Evolutionary conservation across 2,329 filamentous ascomycete genomes (phyloP), one percentile per base, ranked within the genome.

Genomic region (Diaporthe nobilis): DNA sequence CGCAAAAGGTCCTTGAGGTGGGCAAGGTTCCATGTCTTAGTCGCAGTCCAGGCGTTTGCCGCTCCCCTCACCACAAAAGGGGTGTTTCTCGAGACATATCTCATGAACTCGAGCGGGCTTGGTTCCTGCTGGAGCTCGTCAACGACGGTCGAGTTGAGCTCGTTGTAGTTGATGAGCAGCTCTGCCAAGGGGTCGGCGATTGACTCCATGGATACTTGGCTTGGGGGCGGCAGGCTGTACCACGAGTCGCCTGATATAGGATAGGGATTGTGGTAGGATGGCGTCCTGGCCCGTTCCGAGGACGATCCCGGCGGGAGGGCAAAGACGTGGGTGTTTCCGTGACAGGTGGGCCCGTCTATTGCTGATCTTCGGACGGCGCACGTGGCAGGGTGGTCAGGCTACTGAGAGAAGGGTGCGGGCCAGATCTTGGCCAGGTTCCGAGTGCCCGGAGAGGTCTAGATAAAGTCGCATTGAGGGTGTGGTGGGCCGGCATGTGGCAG

Each of bases 41-140:
- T 86, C 0, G 94, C 93, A 53, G 86, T 85, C 93, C 94, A 96
- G 49, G 87, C 83, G 0, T 81, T 81, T 1, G 93, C 93, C 4
- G 88, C 93, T 12, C 88, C 85, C 51, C 93, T 88, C 39, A 96
- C 86, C 3, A 96, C 90, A 79, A 96, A 96, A 0, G 94, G 94
- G 1, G 91, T 89, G 81, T 96, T 97, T 49, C 87, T 88, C 22
- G 93, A 89, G 28, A 96, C 94, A 83, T 92, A 93, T 80, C 93
- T 90, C 91, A 95, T 93, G 82, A 96, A 96, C 81, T 96, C 93
- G 8, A 97, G 88, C 0, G 94, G 90, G 39, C 92, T 94, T 5
- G 94, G 94, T 67, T 93, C 90, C 57, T 90, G 86, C 20, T 86
- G 58, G 3, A 95, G 87, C 79, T 92, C 91, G 61, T 93, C 89